Percentiles rank a stretch among this genome's conserved stretches.
phyloP scores from a whole-genome alignment of 352 stramenopile genomes.

The Plasmopara muralis region DNA sequence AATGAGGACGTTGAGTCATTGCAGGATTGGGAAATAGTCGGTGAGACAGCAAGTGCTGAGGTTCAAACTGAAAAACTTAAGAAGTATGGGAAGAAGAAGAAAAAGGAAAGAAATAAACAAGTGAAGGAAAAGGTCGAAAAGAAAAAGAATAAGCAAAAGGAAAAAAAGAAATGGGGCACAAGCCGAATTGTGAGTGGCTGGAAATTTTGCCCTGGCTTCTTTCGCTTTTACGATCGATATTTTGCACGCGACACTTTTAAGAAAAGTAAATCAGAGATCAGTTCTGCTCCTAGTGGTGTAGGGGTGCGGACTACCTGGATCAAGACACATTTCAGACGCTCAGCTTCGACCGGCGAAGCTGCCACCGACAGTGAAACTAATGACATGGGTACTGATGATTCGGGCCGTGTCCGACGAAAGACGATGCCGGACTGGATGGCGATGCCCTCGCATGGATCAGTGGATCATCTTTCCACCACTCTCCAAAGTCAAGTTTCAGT shows the following conservation, averaged over 20 bases:
- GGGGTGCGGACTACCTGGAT: slow-evolving; percentile 21
- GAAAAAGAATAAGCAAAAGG: slow-evolving; percentile 28
- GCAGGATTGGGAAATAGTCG: slow-evolving; percentile 25
- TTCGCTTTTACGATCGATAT: slow-evolving; percentile 63
- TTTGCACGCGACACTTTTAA: slow-evolving; percentile 26
- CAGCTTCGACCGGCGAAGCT: slow-evolving; percentile 28
- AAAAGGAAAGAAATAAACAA: slow-evolving; percentile 22
- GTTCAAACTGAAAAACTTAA: slow-evolving; percentile 13
- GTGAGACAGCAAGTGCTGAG: slow-evolving; percentile 12
- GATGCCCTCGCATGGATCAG: slow-evolving; percentile 29
- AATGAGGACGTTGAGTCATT: slow-evolving; percentile 15
- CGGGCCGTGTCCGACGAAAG: slow-evolving; percentile 26
- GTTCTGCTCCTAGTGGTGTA: slow-evolving; percentile 11
- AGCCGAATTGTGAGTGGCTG: slow-evolving; percentile 34
- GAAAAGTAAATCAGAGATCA: slow-evolving; percentile 18
- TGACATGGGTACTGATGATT: slow-evolving; percentile 18
- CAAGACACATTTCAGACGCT: slow-evolving; percentile 25
- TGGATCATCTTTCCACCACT: slow-evolving; percentile 23
- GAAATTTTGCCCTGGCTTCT: slow-evolving; percentile 60
- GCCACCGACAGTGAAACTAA: slow-evolving; percentile 14
- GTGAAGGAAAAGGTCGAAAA: slow-evolving; percentile 22
- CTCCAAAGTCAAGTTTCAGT: slow-evolving; percentile 24
- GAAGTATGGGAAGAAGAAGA: slow-evolving; percentile 23
- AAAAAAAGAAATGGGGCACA: slow-evolving; percentile 28
- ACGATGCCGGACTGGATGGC: slow-evolving; percentile 36